Percentiles rank a stretch among this genome's conserved stretches.
phyloP scores from a whole-genome alignment of 1,139 yeast species.

The Protomyces inundatus region DNA sequence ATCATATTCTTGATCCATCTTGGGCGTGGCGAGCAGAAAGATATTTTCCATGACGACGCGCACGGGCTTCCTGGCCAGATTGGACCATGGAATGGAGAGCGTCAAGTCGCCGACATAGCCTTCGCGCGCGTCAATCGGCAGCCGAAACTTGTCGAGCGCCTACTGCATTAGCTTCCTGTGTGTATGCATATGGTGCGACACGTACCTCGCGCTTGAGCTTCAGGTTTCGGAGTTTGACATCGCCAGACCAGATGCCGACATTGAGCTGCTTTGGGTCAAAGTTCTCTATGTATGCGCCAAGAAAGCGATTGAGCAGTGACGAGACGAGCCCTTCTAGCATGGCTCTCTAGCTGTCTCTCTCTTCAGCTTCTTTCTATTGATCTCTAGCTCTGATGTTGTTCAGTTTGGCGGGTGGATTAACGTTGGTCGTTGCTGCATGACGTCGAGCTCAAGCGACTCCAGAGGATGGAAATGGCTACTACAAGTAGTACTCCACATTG shows the following conservation, averaged over 20 bases:
- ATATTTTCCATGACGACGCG: slow-evolving; percentile 85
- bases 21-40: slow-evolving; percentile 74
- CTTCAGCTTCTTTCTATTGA: too few species aligned
- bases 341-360: neutral
- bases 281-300: slow-evolving; percentile 77
- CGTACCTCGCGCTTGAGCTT: slow-evolving; percentile 58
- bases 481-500: too few species aligned
- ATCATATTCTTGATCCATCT: slow-evolving; percentile 49
- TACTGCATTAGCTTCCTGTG: slow-evolving; percentile 5
- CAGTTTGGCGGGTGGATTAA: too few species aligned
- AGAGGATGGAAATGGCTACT: too few species aligned
- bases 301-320: slow-evolving; percentile 45
- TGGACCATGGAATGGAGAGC: slow-evolving; percentile 94
- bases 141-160: slow-evolving; percentile 74
- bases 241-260: slow-evolving; percentile 92
- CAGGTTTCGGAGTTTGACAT: slow-evolving; percentile 75
- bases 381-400: too few species aligned
- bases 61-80: slow-evolving; percentile 86
- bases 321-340: slow-evolving; percentile 53
- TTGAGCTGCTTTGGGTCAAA: slow-evolving; percentile 53
- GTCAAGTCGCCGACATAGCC: slow-evolving; percentile 90
- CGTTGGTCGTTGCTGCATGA: too few species aligned
- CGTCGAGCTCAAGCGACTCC: too few species aligned
- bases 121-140: slow-evolving; percentile 84
- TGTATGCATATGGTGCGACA: too few species aligned